phyloP scores from a whole-genome alignment of 441 rosid species.

The Rhodomyrtus psidioides region DNA sequence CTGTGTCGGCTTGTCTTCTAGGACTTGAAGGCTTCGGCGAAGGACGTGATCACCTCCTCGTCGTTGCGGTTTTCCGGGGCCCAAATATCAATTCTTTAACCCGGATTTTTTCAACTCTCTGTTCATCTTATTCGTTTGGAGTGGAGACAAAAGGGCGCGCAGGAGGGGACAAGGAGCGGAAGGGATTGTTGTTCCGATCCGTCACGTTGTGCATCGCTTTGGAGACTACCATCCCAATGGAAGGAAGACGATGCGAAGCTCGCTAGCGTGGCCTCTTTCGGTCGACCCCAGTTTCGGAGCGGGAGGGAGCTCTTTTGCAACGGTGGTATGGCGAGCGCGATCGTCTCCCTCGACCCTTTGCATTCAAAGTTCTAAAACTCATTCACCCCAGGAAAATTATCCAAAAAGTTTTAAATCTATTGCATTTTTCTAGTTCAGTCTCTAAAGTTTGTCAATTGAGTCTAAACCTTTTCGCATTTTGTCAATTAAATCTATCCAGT shows the following conservation, averaged over 20 bases:
- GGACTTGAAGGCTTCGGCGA: background rate
- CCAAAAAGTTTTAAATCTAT: no score
- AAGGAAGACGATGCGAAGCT: background rate
- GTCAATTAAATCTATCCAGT: no score
- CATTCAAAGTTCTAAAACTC: background rate
- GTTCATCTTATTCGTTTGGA: background rate
- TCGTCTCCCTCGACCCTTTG: no score
- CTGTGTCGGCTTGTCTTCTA: background rate
- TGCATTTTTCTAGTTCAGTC: no score
- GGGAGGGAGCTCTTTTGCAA: background rate
- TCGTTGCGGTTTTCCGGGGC: background rate
- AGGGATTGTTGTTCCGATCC: background rate
- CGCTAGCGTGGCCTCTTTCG: background rate
- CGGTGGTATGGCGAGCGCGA: no score
- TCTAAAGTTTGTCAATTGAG: no score
- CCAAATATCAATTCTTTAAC: no score
- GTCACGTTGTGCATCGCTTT: background rate
- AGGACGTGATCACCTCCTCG: background rate
- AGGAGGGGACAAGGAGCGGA: background rate
- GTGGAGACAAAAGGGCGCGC: background rate
- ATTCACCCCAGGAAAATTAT: background rate
- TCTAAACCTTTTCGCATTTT: no score
- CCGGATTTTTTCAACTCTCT: background rate
- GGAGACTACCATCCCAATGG: background rate
- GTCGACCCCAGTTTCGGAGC: background rate